Evolutionary conservation across 257 asterid genomes (phyloP), one percentile per base, ranked within the genome.

Genomic region (Leptodermis oblonga): DNA sequence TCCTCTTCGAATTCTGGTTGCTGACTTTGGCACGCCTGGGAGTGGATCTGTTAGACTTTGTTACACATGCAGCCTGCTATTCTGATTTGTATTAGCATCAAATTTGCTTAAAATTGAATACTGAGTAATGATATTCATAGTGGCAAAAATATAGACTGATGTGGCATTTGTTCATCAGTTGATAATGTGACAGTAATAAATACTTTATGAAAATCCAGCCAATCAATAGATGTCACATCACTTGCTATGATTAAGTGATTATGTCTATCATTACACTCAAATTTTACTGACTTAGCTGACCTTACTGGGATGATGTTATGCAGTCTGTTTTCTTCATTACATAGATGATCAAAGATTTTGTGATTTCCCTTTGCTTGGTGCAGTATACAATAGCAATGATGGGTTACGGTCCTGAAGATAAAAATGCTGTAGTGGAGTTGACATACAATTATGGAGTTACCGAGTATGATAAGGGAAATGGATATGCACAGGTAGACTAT

Each of bases 381-480:
- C 78, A 86, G 89, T 86, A 86, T 76, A 84, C 87, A 30, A 73
- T 86, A 72, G 92, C 92, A 39, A 86, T 86, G 82, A 68, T 86
- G 86, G 89, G 92, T 64, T 84, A 84, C 73, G 89, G 92, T 45
- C 85, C 89, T 13, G 92, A 86, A 79, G 92, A 86, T 48, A 77
- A 78, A 67, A 86, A 22, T 77, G 83, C 76, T 10, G 89, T 86
- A 49, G 63, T 86, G 83, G 92, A 86, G 77, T 79, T 86, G 70
- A 86, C 92, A 18, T 86, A 84, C 76, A 86, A 86, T 68, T 86
- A 86, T 68, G 92, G 92, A 0, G 86, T 86, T 60, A 78, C 85
- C 3, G 82, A 84, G 60, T 86, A 86, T 72, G 87, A 80, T 33
- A 84, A 86, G 73, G 92, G 92, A 77, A 86, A 84, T 69, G 92